These are phyloP conservation scores for Apophysomyces sp. DNA, from an alignment of 371 early-diverging fungal species.

Conservation along the genomic window DNA sequence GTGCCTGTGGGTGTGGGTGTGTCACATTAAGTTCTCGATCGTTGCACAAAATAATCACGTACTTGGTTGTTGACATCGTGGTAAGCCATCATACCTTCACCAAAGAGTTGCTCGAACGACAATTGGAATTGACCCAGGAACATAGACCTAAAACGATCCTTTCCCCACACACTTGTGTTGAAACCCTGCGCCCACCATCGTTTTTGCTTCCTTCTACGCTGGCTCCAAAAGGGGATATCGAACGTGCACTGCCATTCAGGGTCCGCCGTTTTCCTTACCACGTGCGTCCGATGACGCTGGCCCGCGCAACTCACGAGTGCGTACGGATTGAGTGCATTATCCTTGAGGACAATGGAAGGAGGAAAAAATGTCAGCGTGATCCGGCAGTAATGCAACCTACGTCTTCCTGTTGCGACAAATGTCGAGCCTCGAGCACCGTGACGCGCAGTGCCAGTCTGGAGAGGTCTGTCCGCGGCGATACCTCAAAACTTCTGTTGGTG, in stretches of 20 bases:
- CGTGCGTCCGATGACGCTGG: constrained; percentile 43
- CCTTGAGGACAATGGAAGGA: constrained; percentile 8
- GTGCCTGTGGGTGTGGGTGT: constrained; percentile 1
- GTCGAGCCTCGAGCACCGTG: constrained; percentile 26
- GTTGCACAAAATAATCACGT: background rate
- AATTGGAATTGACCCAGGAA: constrained; percentile 37
- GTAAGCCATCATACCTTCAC: constrained; percentile 20
- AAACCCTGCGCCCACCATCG: constrained; percentile 31
- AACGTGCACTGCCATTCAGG: constrained; percentile 46
- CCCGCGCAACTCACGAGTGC: constrained; percentile 41
- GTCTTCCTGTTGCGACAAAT: constrained; percentile 23
- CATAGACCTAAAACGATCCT: constrained; percentile 41
- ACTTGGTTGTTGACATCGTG: constrained; percentile 18
- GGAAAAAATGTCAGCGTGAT: background rate
- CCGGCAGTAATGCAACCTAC: constrained; percentile 7
- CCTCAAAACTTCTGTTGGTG: background rate
- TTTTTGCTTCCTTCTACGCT: constrained; percentile 16
- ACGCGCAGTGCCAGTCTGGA: constrained; percentile 29
- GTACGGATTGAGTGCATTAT: constrained; percentile 29
- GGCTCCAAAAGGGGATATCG: constrained; percentile 36
- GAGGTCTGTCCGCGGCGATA: background rate
- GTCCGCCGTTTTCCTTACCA: constrained; percentile 25
- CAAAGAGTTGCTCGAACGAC: constrained; percentile 30
- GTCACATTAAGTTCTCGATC: background rate
- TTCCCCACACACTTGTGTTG: constrained; percentile 31